Conservation (phyloP, 345 rosid genomes). For the Draba incana region DNA sequence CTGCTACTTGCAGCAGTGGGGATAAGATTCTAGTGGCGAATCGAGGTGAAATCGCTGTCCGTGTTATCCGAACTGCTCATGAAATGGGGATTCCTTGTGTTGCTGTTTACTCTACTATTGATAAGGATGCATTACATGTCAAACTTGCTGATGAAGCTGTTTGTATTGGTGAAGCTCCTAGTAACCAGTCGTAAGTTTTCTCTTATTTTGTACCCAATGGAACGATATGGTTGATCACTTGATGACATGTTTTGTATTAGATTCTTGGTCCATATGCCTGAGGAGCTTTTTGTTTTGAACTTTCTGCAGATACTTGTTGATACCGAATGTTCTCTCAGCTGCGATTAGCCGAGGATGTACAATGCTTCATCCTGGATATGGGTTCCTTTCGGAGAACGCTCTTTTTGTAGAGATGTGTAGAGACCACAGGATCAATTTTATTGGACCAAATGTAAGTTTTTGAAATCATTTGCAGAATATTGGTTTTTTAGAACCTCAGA, state of each 20-base stretch:
- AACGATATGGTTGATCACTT: neutral
- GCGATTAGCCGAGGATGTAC: slow-evolving; percentile 90
- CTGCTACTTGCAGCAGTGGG: slow-evolving; percentile 61
- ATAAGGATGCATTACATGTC: slow-evolving; percentile 95
- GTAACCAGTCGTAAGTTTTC: slow-evolving; percentile 86
- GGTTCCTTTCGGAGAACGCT: slow-evolving; percentile 97
- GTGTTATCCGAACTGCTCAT: slow-evolving; percentile 93
- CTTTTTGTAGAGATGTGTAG: slow-evolving; percentile 95
- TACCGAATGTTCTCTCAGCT: slow-evolving; percentile 91
- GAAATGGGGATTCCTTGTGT: slow-evolving; percentile 98
- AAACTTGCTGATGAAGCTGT: slow-evolving; percentile 95
- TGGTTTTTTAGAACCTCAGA: neutral
- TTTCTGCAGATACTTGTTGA: slow-evolving; percentile 69
- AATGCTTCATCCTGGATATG: slow-evolving; percentile 99
- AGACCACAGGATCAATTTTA: slow-evolving; percentile 92
- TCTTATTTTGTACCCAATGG: neutral
- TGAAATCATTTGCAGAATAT: neutral
- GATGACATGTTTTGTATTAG: neutral
- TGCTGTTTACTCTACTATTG: slow-evolving; percentile 94
- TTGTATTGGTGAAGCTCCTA: slow-evolving; percentile 99
- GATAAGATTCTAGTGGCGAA: slow-evolving; percentile 94
- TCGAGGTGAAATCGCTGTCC: slow-evolving; percentile 96
- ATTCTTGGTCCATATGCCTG: slow-evolving; percentile 13
- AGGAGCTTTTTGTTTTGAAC: neutral
- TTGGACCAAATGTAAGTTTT: slow-evolving; percentile 89